Evolutionary conservation across 2,329 filamentous ascomycete species (phyloP).

Genomic region (Scedosporium dehoogii): DNA sequence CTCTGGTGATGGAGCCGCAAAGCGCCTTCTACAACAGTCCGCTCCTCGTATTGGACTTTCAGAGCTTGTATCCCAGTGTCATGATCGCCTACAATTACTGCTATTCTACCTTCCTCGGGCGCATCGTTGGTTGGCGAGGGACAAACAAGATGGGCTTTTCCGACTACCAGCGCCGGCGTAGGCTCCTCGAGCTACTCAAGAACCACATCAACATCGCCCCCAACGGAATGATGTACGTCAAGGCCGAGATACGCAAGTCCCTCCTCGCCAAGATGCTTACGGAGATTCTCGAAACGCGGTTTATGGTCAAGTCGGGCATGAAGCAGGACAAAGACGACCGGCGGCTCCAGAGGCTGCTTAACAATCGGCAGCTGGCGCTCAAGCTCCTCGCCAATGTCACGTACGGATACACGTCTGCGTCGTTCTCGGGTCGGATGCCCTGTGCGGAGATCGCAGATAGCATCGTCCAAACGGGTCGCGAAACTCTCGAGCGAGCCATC

Average conservation of each 20-base stretch:
- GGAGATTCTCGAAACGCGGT: slow-evolving; percentile 87
- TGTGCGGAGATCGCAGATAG: slow-evolving; percentile 97
- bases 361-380: slow-evolving; percentile 86
- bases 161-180: slow-evolving; percentile 61
- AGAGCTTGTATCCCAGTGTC: slow-evolving; percentile 90
- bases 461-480: slow-evolving; percentile 91
- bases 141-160: slow-evolving; percentile 65
- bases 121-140: slow-evolving; percentile 85
- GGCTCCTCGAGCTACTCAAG: slow-evolving; percentile 44
- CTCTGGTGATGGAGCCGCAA: slow-evolving; percentile 94
- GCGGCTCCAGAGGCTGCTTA: slow-evolving; percentile 72
- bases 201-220: slow-evolving; percentile 72
- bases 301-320: slow-evolving; percentile 98
- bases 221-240: slow-evolving; percentile 94
- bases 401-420: slow-evolving; percentile 94
- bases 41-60: slow-evolving; percentile 85
- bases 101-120: slow-evolving; percentile 90
- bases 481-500: slow-evolving; percentile 90
- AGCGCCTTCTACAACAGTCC: slow-evolving; percentile 91
- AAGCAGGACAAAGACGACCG: slow-evolving; percentile 85
- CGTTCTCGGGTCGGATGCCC: slow-evolving; percentile 94
- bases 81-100: slow-evolving; percentile 99
- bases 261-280: slow-evolving; percentile 92
- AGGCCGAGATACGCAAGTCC: slow-evolving; percentile 75
- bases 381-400: slow-evolving; percentile 98